Percentiles rank a stretch among this genome's conserved stretches.
These are phyloP conservation scores for Aspergillus sp. DNA, from an alignment of 2,329 filamentous ascomycete genomes.

Conservation along the genomic window DNA sequence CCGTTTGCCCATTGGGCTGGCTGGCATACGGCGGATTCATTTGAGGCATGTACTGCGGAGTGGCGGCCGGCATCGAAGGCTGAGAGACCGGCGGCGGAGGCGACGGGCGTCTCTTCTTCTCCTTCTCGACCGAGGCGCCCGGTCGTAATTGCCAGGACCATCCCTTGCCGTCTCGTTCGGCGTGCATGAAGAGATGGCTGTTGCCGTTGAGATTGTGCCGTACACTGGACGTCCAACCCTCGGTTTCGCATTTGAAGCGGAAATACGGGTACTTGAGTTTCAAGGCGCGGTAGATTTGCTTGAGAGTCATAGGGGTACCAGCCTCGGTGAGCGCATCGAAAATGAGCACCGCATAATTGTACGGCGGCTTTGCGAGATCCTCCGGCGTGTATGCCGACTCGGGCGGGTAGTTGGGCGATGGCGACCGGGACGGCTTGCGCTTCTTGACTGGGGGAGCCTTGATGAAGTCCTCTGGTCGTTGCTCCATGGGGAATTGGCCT, in stretches of 20 bases:
- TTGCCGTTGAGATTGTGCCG: slow-evolving; percentile 62
- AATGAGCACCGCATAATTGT: slow-evolving; percentile 64
- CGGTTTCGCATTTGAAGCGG: slow-evolving; percentile 62
- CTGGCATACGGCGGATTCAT: slow-evolving; percentile 32
- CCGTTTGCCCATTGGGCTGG: slow-evolving; percentile 26
- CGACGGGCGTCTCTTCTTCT: slow-evolving; percentile 52
- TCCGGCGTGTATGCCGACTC: slow-evolving; percentile 61
- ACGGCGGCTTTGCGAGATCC: slow-evolving; percentile 60
- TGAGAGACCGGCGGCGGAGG: slow-evolving; percentile 37
- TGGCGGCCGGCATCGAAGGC: slow-evolving; percentile 23
- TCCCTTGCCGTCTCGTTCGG: slow-evolving; percentile 62
- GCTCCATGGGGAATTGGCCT: slow-evolving; percentile 35
- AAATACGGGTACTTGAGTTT: slow-evolving; percentile 63
- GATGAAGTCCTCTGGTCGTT: slow-evolving; percentile 41
- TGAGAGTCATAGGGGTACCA: slow-evolving; percentile 59
- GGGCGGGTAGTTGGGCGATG: slow-evolving; percentile 61
- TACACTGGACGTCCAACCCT: slow-evolving; percentile 67
- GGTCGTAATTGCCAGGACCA: slow-evolving; percentile 63
- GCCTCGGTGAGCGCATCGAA: slow-evolving; percentile 62
- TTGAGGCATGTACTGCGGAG: slow-evolving; percentile 38
- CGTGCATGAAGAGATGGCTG: slow-evolving; percentile 59
- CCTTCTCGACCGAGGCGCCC: slow-evolving; percentile 60
- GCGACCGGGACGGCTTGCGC: slow-evolving; percentile 56
- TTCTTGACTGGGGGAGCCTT: slow-evolving; percentile 49
- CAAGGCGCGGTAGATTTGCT: slow-evolving; percentile 65